Evolutionary conservation across 805 yeast species (phyloP).

Genomic region (Yarrowia hollandica): DNA sequence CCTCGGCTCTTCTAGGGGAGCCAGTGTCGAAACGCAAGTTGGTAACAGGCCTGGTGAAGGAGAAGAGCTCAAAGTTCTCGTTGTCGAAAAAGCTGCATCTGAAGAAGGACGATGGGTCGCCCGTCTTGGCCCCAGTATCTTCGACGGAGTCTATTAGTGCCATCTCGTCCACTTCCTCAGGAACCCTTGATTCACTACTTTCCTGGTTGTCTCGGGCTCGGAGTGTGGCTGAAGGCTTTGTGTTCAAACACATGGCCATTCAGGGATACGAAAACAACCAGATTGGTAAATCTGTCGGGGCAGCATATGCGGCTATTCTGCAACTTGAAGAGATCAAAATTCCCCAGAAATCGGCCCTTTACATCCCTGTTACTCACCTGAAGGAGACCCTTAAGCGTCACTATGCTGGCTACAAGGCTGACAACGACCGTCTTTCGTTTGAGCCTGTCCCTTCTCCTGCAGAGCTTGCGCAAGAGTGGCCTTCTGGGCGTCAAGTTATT

Average conservation of each 20-base stretch:
- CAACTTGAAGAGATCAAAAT: conserved; percentile 15
- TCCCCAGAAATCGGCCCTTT: conserved; percentile 8
- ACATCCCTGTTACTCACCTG: conserved; percentile 30
- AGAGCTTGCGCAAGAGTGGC: conserved; percentile 39
- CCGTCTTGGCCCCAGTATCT: neutral
- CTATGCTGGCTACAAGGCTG: conserved; percentile 35
- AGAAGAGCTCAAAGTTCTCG: conserved; percentile 11
- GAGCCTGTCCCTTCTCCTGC: conserved; percentile 39
- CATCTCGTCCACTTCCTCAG: neutral
- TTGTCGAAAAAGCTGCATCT: conserved; percentile 6
- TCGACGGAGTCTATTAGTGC: neutral
- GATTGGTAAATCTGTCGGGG: conserved; percentile 36
- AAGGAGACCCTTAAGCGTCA: conserved; percentile 31
- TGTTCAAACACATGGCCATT: conserved; percentile 37
- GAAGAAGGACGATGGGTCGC: neutral
- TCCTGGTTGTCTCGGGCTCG: conserved; percentile 38
- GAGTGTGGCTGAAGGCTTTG: conserved; percentile 36
- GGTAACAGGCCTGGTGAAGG: conserved; percentile 3
- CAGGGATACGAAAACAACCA: conserved; percentile 36
- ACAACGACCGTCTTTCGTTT: conserved; percentile 40
- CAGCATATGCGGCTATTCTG: conserved; percentile 11
- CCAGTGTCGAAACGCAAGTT: neutral
- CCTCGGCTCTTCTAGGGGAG: conserved; percentile 34
- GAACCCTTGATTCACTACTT: conserved; percentile 29
- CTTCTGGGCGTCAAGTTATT: conserved; percentile 41